Conservation (phyloP, 805 yeast species). For the Candida glaebosa region DNA sequence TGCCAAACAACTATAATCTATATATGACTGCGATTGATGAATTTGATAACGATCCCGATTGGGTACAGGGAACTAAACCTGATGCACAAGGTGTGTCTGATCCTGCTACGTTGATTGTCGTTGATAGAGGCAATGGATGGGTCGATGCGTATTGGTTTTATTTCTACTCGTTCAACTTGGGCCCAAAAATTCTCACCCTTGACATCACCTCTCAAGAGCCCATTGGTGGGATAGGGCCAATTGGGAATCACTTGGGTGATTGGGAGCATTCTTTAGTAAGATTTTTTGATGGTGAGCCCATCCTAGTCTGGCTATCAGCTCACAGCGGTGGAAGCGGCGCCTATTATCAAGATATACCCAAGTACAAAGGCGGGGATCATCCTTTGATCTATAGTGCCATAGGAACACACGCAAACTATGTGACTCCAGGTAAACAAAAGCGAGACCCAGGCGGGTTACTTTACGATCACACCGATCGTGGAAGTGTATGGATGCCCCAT, state of each 20-base stretch:
- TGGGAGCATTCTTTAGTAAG: slow-evolving; percentile 94
- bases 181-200: slow-evolving; percentile 96
- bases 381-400: slow-evolving; percentile 86
- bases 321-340: slow-evolving; percentile 96
- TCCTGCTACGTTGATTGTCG: slow-evolving; percentile 75
- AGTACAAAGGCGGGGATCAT: slow-evolving; percentile 39
- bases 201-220: too few species aligned
- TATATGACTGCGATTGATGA: slow-evolving; percentile 66
- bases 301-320: slow-evolving; percentile 90
- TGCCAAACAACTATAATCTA: slow-evolving; percentile 31
- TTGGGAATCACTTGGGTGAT: slow-evolving; percentile 95
- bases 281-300: slow-evolving; percentile 73
- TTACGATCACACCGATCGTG: slow-evolving; percentile 90
- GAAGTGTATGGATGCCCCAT: slow-evolving; percentile 91
- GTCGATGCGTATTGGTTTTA: slow-evolving; percentile 95
- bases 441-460: slow-evolving; percentile 92
- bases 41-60: slow-evolving; percentile 66
- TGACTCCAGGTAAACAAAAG: slow-evolving; percentile 88
- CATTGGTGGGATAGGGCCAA: slow-evolving; percentile 93
- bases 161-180: slow-evolving; percentile 87
- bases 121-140: slow-evolving; percentile 91
- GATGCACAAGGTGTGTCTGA: slow-evolving; percentile 71
- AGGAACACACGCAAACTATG: slow-evolving; percentile 96
- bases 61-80: slow-evolving; percentile 72
- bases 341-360: slow-evolving; percentile 67